These are phyloP conservation scores for Aspergillus affinis DNA, from an alignment of 495 filamentous ascomycete genomes.

Conservation along the genomic window DNA sequence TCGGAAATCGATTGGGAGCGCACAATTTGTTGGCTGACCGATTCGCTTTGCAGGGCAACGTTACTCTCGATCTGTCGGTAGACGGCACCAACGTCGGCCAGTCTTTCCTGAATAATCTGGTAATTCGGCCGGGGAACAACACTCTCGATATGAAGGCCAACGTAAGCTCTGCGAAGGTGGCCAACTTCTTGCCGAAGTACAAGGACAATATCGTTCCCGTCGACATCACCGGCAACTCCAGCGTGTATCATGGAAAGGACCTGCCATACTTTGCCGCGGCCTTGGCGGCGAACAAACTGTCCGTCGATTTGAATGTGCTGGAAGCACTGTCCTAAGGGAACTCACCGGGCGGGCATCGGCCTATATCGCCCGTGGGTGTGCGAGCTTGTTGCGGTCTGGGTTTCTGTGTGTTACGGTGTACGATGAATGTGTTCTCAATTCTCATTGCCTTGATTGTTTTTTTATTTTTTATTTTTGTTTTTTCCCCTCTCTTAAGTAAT, in stretches of 20 bases:
- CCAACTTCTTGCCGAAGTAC: conserved; percentile 43
- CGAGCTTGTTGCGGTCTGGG: not conserved
- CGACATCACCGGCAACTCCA: conserved; percentile 55
- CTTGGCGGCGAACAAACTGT: conserved; percentile 38
- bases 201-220: conserved; percentile 60
- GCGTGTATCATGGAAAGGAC: conserved; percentile 56
- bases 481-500: not conserved
- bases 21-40: conserved; percentile 21
- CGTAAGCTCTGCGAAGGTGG: conserved; percentile 49
- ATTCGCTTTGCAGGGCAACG: conserved; percentile 53
- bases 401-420: no score
- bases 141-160: conserved; percentile 52
- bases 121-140: conserved; percentile 62
- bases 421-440: not conserved
- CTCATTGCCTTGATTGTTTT: not conserved
- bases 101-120: conserved; percentile 55
- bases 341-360: not conserved
- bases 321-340: conserved; percentile 26
- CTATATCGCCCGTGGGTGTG: not conserved
- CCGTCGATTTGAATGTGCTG: conserved; percentile 41
- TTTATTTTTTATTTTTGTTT: not conserved
- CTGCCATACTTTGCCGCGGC: conserved; percentile 62
- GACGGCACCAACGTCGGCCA: conserved; percentile 52
- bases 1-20: no score
- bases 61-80: conserved; percentile 59